These are phyloP conservation scores for Kokia cookei DNA, from an alignment of 441 rosid species.

Conservation along the genomic window DNA sequence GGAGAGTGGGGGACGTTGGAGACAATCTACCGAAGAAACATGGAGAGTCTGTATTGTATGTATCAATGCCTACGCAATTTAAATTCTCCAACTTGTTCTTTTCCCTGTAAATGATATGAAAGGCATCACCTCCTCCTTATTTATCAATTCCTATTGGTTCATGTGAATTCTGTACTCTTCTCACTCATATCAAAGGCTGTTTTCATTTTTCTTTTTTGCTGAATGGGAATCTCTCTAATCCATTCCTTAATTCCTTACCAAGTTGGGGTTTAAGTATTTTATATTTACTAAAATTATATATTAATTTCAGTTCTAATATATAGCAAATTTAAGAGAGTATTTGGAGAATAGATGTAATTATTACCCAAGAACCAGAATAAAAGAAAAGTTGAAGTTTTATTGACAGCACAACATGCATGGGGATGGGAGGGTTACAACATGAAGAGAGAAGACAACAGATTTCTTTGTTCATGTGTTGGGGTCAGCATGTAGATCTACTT, in stretches of 20 bases:
- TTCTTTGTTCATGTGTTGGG: background rate
- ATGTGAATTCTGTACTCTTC: constrained; percentile 3
- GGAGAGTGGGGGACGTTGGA: constrained; percentile 15
- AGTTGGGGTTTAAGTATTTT: background rate
- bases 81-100: background rate
- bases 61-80: background rate
- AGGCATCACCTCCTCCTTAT: constrained; percentile 4
- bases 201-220: no score
- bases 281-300: no score
- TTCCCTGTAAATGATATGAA: constrained; percentile 15
- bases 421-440: background rate
- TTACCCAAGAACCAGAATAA: background rate
- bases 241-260: background rate
- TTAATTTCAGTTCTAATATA: background rate
- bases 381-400: background rate
- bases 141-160: background rate
- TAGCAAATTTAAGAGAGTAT: background rate
- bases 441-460: background rate
- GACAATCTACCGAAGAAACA: constrained; percentile 17
- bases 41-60: background rate
- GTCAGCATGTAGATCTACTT: no score
- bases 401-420: background rate
- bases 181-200: background rate
- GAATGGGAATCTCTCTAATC: background rate
- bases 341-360: background rate